Evolutionary conservation across 139 green algal species (phyloP).

Genomic region (Ettlia oleoabundans): DNA sequence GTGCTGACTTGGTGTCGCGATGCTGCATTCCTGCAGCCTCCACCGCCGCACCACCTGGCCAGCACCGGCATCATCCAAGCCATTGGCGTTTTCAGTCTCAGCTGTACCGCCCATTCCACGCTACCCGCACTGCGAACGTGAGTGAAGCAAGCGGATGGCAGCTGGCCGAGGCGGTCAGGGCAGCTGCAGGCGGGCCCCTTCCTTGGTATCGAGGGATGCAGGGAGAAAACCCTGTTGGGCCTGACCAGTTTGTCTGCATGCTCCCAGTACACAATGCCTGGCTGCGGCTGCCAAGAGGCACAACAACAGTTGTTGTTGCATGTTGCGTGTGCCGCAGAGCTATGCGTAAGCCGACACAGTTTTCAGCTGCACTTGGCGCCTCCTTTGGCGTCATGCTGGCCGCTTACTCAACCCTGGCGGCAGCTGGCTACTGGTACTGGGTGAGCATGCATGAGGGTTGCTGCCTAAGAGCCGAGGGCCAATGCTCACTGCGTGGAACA

Average conservation of each 20-base stretch:
- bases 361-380: slow-evolving; percentile 37
- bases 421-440: slow-evolving; percentile 53
- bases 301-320: not conserved
- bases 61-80: slow-evolving; percentile 38
- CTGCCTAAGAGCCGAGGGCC: too few species aligned
- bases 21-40: too few species aligned
- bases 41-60: slow-evolving; percentile 9
- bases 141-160: too few species aligned
- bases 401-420: slow-evolving; percentile 46
- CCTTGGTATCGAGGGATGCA: too few species aligned
- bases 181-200: too few species aligned
- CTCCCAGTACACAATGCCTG: too few species aligned
- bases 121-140: slow-evolving; percentile 56
- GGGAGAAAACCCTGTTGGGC: too few species aligned
- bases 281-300: too few species aligned
- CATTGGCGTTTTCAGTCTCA: slow-evolving; percentile 62
- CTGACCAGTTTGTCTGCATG: not conserved
- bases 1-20: too few species aligned
- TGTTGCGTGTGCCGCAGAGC: slow-evolving; percentile 3
- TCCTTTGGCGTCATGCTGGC: slow-evolving; percentile 55
- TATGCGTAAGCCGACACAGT: slow-evolving; percentile 49
- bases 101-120: slow-evolving; percentile 58
- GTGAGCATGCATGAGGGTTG: too few species aligned
- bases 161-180: too few species aligned
- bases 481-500: too few species aligned